Percentiles rank a stretch among this genome's conserved stretches.
Conservation (phyloP, 148 eudicot species). For the Camellia japonica region DNA sequence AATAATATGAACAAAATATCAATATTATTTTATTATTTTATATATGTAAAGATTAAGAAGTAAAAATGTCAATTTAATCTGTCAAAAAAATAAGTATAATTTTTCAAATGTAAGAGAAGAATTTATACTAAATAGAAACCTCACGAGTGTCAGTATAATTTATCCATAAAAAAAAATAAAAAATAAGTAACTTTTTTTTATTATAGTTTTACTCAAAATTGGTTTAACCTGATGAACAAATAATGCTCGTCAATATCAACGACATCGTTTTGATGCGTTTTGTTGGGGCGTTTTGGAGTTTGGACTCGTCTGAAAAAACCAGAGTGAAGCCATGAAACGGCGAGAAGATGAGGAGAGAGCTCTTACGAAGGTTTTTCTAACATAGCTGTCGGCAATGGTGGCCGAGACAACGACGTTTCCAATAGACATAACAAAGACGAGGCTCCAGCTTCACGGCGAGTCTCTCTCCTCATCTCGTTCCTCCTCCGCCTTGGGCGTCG, state of each 20-base stretch:
- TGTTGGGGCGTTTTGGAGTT: background rate
- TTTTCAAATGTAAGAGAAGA: too few species aligned
- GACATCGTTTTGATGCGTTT: background rate
- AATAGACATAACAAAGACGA: constrained; percentile 74
- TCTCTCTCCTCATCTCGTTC: constrained; percentile 26
- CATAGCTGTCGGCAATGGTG: constrained; percentile 69
- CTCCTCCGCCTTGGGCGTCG: constrained; percentile 40
- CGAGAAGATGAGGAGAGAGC: constrained; percentile 1
- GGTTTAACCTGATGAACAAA: too few species aligned
- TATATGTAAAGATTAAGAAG: too few species aligned
- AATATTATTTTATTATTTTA: too few species aligned
- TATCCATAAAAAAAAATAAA: too few species aligned
- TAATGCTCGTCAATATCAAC: background rate
- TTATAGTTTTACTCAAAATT: too few species aligned
- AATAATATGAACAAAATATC: too few species aligned
- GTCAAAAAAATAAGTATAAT: too few species aligned
- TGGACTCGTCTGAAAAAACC: background rate
- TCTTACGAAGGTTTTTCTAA: constrained; percentile 44
- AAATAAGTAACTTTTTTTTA: too few species aligned
- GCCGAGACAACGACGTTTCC: constrained; percentile 91
- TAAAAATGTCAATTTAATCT: too few species aligned
- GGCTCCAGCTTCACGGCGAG: constrained; percentile 62
- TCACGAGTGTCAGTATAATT: too few species aligned
- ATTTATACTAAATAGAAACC: too few species aligned
- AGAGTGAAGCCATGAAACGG: background rate